phyloP scores from a whole-genome alignment of 2,329 filamentous ascomycete genomes.

The Aspergillus sp. region DNA sequence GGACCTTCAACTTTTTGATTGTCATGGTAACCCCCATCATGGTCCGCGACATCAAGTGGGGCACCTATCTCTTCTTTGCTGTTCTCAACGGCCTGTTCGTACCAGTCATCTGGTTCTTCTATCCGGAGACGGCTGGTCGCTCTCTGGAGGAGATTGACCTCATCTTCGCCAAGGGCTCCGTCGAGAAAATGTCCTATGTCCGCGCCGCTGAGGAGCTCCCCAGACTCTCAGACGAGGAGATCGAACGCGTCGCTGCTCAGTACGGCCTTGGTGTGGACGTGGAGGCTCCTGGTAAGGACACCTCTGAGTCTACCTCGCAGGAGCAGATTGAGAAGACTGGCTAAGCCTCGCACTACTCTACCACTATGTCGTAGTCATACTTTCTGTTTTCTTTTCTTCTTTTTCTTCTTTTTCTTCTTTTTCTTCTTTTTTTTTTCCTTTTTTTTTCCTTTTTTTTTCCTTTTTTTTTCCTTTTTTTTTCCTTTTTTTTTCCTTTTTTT shows the following conservation, averaged over 20 bases:
- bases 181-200: neutral
- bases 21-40: constrained; percentile 29
- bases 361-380: too few species aligned
- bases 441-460: too few species aligned
- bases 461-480: too few species aligned
- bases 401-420: too few species aligned
- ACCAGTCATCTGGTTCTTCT: constrained; percentile 26
- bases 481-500: too few species aligned
- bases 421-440: too few species aligned
- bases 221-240: neutral
- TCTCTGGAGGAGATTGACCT: constrained; percentile 25
- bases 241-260: neutral
- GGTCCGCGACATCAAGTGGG: constrained; percentile 22
- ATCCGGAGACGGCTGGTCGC: constrained; percentile 23
- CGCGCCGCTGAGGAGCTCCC: neutral
- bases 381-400: too few species aligned
- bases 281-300: neutral
- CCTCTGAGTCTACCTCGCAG: neutral
- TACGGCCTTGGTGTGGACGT: neutral
- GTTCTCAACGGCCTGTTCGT: constrained; percentile 18
- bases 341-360: too few species aligned
- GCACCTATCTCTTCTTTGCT: constrained; percentile 27
- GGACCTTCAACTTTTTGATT: constrained; percentile 44
- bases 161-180: neutral
- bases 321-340: neutral